Conservation (phyloP, 73 alveolate species). For the Paramecium tetraurelia region DNA sequence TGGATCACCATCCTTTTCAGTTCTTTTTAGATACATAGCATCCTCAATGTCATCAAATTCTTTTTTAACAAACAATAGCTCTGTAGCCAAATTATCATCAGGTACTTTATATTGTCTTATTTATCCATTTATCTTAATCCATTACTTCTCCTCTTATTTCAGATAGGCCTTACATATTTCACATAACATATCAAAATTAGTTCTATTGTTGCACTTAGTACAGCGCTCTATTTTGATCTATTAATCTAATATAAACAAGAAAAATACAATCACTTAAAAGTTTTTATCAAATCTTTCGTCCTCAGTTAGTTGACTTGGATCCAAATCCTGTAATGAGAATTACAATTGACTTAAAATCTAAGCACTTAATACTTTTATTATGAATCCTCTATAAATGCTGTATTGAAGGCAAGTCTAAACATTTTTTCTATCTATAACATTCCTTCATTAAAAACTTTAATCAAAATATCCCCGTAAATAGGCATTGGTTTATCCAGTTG, state of each 20-base stretch:
- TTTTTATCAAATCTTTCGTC: slow-evolving; percentile 58
- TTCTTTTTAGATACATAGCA: not conserved
- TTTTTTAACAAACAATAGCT: not conserved
- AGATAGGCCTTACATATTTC: not conserved
- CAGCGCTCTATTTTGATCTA: not conserved
- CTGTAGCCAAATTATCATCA: not conserved
- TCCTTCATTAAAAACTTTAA: slow-evolving; percentile 30
- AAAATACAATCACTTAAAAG: slow-evolving; percentile 28
- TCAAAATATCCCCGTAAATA: slow-evolving; percentile 30
- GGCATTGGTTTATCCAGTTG: not conserved
- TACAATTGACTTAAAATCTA: not conserved
- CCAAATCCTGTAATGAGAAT: slow-evolving; percentile 56
- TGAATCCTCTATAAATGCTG: slow-evolving; percentile 66
- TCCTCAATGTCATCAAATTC: not conserved
- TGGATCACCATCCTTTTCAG: not conserved
- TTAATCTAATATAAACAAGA: not conserved
- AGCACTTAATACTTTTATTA: not conserved
- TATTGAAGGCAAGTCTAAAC: slow-evolving; percentile 73
- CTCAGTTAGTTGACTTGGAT: slow-evolving; percentile 63
- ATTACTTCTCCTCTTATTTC: not conserved
- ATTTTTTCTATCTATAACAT: slow-evolving; percentile 52
- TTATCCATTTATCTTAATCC: not conserved
- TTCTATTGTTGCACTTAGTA: not conserved
- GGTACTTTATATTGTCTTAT: not conserved
- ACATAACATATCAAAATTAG: not conserved